Evolutionary conservation across 1,139 yeast species (phyloP), one percentile per base, ranked within the genome.

Genomic region (Yamadazyma pseudoaaseri): DNA sequence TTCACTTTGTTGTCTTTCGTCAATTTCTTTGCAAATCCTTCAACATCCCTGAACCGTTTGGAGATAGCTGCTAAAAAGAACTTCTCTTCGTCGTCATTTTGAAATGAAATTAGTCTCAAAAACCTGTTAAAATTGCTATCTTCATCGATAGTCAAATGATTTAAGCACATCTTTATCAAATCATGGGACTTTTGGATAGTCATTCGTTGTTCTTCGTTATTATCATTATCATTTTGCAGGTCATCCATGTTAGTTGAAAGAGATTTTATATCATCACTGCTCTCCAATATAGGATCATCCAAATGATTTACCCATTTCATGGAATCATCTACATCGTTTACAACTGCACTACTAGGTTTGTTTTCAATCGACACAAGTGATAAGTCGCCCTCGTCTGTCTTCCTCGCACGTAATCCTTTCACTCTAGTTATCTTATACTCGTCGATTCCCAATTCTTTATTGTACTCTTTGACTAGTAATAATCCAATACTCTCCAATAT

Each of bases 1-100:
- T 73, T 67, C 32, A 62, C 52, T 46, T 76, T 78, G 43, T 77
- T 81, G 46, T 89, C 96, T 50, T 82, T 82, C 37, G 90, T 86
- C 39, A 86, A 70, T 50, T 80, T 84, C 50, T 94, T 81, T 1
- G 97, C 97, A 47, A 89, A 70, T n/a, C 83, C 80, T 56, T 92
- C 97, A 32, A 90, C 95, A 52, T 90, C 97, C 39, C 76, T 77
- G 51, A 92, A 89, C 41, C 98, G 69, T 51, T 83, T 81, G 21
- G 81, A 70, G 2, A 89, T 80, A 1, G 89, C 81, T 31, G 73
- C 72, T 32, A 80, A 70, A 49, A 83, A 79, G 37, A 82, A 64
- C 27, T 45, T 49, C 24, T 48, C 51, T 25, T 53, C 58, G 10
- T 54, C 59, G 27, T 54, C 65, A 41, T 79, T 60, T 31, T 54